Conservation (phyloP, 441 rosid genomes). For the Erodium moschatum region DNA sequence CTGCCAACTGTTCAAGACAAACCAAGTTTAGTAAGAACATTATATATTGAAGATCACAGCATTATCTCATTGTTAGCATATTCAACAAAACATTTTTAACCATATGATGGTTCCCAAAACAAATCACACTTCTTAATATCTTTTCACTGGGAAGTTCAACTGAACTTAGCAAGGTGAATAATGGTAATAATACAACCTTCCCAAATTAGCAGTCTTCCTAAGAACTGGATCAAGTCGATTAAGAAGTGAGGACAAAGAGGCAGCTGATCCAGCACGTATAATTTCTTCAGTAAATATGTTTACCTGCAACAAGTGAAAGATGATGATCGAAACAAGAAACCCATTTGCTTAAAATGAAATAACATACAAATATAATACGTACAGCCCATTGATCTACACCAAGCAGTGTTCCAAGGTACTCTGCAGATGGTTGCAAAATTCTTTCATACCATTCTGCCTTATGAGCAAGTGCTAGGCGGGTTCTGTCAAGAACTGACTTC, state of each 20-base stretch:
- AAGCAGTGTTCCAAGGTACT: conserved; percentile 85
- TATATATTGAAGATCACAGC: conserved; percentile 6
- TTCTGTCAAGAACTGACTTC: conserved; percentile 91
- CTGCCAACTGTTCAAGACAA: conserved; percentile 77
- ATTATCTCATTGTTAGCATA: conserved; percentile 10
- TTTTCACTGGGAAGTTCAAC: background rate
- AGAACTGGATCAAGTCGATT: conserved; percentile 96
- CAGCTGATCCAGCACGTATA: conserved; percentile 96
- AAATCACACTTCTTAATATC: background rate
- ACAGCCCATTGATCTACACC: conserved; percentile 83
- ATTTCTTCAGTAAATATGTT: conserved; percentile 90
- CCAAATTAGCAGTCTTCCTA: conserved; percentile 82
- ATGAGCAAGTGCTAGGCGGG: conserved; percentile 73
- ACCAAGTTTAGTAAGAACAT: conserved; percentile 25
- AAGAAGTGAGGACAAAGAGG: conserved; percentile 67
- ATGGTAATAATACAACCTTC: conserved; percentile 54
- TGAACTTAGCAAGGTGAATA: background rate
- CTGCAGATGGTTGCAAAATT: conserved; percentile 88
- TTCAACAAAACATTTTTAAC: conserved; percentile 10
- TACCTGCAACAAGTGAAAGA: conserved; percentile 39
- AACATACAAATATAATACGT: conserved; percentile 26
- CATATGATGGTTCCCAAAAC: background rate
- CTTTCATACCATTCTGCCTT: conserved; percentile 83
- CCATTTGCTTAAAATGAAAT: conserved; percentile 12
- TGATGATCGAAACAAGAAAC: conserved; percentile 1